Percentiles rank a stretch among this genome's conserved stretches.
phyloP scores from a whole-genome alignment of 1,139 yeast genomes.

The Hemisphaericaspora lyxosophila region DNA sequence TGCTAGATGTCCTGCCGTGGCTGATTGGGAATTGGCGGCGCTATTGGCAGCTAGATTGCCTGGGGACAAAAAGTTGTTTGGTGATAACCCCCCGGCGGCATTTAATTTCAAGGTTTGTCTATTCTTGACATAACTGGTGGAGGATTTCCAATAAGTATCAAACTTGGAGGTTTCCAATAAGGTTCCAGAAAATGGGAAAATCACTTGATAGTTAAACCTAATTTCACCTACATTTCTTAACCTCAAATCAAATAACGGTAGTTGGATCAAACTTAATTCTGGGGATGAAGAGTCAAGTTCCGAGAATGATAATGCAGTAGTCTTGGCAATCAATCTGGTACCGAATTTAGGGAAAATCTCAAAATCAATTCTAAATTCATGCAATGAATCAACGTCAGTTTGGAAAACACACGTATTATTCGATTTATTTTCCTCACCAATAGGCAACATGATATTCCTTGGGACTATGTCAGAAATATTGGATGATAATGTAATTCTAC shows the following conservation, averaged over 20 bases:
- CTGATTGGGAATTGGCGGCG: conserved; percentile 4
- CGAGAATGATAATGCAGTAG: conserved; percentile 69
- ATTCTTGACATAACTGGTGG: conserved; percentile 47
- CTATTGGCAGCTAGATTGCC: conserved; percentile 6
- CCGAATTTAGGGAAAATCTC: conserved; percentile 95
- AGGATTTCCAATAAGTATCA: conserved; percentile 96
- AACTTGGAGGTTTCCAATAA: conserved; percentile 88
- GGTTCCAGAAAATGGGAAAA: conserved; percentile 84
- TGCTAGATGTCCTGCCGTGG: conserved; percentile 2
- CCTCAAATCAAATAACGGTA: conserved; percentile 83
- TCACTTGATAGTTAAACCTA: conserved; percentile 74
- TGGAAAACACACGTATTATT: conserved; percentile 70
- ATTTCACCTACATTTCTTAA: conserved; percentile 81
- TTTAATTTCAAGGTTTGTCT: conserved; percentile 31
- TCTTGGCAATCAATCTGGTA: conserved; percentile 84
- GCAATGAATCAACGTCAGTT: conserved; percentile 67
- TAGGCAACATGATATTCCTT: conserved; percentile 76
- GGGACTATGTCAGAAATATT: conserved; percentile 75
- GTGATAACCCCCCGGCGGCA: conserved; percentile 45
- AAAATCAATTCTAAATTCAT: conserved; percentile 75
- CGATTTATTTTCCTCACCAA: conserved; percentile 62
- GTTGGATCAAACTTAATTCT: conserved; percentile 48
- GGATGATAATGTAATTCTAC: conserved; percentile 74
- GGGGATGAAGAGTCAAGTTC: conserved; percentile 46
- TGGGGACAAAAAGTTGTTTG: conserved; percentile 41